Evolutionary conservation across 1,284 basidiomycete species (phyloP), one percentile per base, ranked within the genome.

Genomic region (Athelia sp.): DNA sequence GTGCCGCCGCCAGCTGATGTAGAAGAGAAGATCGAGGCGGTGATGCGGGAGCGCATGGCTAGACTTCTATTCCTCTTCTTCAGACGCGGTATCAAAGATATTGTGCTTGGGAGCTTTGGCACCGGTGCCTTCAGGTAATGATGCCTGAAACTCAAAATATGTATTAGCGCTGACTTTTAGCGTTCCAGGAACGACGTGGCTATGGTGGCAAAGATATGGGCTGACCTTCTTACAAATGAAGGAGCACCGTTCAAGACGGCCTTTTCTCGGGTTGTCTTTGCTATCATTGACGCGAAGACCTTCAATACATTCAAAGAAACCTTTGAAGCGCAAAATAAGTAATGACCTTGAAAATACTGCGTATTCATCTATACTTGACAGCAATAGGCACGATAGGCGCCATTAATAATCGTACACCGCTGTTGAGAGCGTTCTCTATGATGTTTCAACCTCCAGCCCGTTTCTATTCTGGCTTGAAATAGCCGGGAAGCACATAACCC

Each of bases 401-500:
- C n/a, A n/a, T n/a, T n/a, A n/a, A n/a, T n/a, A n/a, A n/a, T n/a
- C n/a, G n/a, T n/a, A n/a, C n/a, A n/a, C n/a, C n/a, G n/a, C n/a
- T n/a, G n/a, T n/a, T n/a, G n/a, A n/a, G n/a, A n/a, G n/a, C n/a
- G n/a, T n/a, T n/a, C n/a, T n/a, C n/a, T n/a, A n/a, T n/a, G n/a
- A n/a, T n/a, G n/a, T n/a, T n/a, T n/a, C n/a, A n/a, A n/a, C n/a
- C n/a, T n/a, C n/a, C n/a, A n/a, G n/a, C n/a, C n/a, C n/a, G n/a
- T n/a, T n/a, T n/a, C n/a, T n/a, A n/a, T n/a, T n/a, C n/a, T 29
- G 26, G 26, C 26, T 29, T 52, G 56, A 88, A 88, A 58, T 88
- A 87, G 40, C 76, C 70, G 0, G 91, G 90, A 36, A 97, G 74
- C 58, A 98, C 76, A 67, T 76, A 97, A 13, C 81, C 73, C 46